Percentiles rank a stretch among this genome's conserved stretches.
phyloP scores from a whole-genome alignment of 2,329 filamentous ascomycete species.

The Ascochyta koolunga region DNA sequence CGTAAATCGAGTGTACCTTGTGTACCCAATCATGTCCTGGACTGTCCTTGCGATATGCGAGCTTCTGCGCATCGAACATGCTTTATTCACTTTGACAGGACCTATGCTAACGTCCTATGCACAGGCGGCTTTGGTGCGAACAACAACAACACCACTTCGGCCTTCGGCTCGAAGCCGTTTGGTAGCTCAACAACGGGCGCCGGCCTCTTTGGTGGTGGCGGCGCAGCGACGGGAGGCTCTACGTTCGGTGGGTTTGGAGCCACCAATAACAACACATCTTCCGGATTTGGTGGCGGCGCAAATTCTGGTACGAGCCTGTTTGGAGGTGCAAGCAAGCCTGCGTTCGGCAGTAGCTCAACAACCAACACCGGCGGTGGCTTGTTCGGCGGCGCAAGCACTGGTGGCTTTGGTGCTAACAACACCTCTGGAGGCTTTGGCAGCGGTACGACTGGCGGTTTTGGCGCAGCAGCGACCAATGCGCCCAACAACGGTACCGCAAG shows the following conservation, averaged over 20 bases:
- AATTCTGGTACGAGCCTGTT: conserved; percentile 40
- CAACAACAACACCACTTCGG: conserved; percentile 22
- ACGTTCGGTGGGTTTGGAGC: conserved; percentile 32
- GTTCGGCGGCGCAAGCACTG: conserved; percentile 38
- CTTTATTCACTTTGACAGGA: neutral
- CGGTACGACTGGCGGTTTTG: conserved; percentile 40
- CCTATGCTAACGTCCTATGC: conserved; percentile 28
- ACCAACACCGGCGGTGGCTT: conserved; percentile 34
- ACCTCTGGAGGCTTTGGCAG: conserved; percentile 33
- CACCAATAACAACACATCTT: conserved; percentile 27
- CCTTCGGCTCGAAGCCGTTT: conserved; percentile 42
- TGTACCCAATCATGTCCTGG: neutral
- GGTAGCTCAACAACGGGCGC: conserved; percentile 42
- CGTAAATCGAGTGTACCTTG: neutral
- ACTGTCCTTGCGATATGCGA: neutral
- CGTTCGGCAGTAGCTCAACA: conserved; percentile 33
- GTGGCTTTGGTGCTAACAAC: conserved; percentile 36
- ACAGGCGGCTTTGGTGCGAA: conserved; percentile 43
- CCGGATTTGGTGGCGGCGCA: conserved; percentile 33
- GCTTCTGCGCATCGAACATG: neutral
- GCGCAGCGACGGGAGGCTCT: conserved; percentile 21
- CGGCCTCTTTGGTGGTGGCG: conserved; percentile 43
- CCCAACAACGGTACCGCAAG: conserved; percentile 67
- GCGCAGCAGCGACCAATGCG: conserved; percentile 23
- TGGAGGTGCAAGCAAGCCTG: conserved; percentile 36